A percentile compares a stretch with the other conserved stretches of the same genome.
These are phyloP conservation scores for Cardiospermum halicacabum DNA, from an alignment of 345 rosid genomes.

Conservation along the genomic window DNA sequence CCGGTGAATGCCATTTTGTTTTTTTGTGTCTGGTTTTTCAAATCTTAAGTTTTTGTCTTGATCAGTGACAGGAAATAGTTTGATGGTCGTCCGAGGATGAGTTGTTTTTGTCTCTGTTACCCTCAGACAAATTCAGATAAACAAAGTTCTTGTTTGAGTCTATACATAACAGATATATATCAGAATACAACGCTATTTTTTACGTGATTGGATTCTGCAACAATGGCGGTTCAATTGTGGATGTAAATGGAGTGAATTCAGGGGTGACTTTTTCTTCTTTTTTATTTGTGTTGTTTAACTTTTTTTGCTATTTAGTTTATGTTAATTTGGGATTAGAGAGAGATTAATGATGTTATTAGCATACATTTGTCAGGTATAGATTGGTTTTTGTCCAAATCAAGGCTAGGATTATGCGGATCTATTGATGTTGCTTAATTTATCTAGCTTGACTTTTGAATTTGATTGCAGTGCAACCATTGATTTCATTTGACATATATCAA, in stretches of 20 bases:
- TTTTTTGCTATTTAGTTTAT: neutral
- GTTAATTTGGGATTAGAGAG: neutral
- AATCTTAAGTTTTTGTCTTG: too few species aligned
- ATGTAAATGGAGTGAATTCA: slow-evolving; percentile 14
- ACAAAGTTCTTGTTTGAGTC: slow-evolving; percentile 33
- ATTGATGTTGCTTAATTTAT: neutral
- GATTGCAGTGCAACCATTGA: too few species aligned
- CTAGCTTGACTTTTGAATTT: neutral
- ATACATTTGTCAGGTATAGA: neutral
- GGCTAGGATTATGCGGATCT: neutral
- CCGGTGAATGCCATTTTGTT: slow-evolving; percentile 77
- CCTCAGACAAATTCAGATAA: slow-evolving; percentile 40
- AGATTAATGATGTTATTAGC: neutral
- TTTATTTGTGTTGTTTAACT: slow-evolving; percentile 24
- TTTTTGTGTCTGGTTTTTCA: slow-evolving; percentile 5
- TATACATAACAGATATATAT: slow-evolving; percentile 34
- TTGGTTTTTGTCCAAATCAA: neutral
- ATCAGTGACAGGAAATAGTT: neutral
- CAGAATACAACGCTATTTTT: slow-evolving; percentile 23
- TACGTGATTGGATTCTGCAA: slow-evolving; percentile 50
- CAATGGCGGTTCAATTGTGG: slow-evolving; percentile 28
- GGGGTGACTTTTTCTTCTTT: slow-evolving; percentile 46
- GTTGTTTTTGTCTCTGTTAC: neutral
- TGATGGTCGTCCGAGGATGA: slow-evolving; percentile 21
- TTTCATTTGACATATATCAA: too few species aligned